Base-by-base conservation (phyloP, 768 basidiomycete species). In the Kwoniella heveanensis region DNA sequence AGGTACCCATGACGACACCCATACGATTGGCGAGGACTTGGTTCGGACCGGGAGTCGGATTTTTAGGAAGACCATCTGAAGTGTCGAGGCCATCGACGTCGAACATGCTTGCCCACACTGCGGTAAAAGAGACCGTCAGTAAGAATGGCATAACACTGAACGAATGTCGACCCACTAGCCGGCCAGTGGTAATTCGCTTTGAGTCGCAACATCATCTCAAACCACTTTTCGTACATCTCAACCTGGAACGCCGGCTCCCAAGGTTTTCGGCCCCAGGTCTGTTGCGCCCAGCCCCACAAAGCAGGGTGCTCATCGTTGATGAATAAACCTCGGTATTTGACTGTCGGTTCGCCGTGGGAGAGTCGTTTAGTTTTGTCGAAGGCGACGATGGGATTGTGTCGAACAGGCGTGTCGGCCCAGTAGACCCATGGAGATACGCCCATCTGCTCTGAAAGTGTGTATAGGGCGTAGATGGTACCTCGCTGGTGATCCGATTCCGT, bases 281-380 rank as follows among this genome's bases (percentile, higher is more conserved):
- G 86, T 68, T 83, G 82, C 17, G 87, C 88, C 89, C 89, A 90
- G 66, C 85, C 86, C 67, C 86, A 85, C 53, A 89, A 73, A 24
- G 86, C 85, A 17, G 89, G 89, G 70, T 88, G 86, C 74, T 90
- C 89, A 67, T 90, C 88, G 72, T 90, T 90, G 67, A 90, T 79
- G 82, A 90, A 79, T 49, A 89, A 84, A 21, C 86, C 89, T 36
- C 88, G 84, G 68, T 87, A 89, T 72, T 88, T 86, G 62, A 90
- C 87, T 3, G 85, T 86, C 1, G 88, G 88, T 15, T 83, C 72
- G 44, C 86, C 88, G 77, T 89, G 87, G 4, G 78, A 60, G 59
- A 82, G 83, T 0, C 79, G 47, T 19, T 67, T 57, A 51, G 65
- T 83, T 66, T 83, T 86, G 26, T 29, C 44, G 57, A 65, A 74